Evolutionary conservation across 768 basidiomycete species (phyloP).

Genomic region (Mycena metata): DNA sequence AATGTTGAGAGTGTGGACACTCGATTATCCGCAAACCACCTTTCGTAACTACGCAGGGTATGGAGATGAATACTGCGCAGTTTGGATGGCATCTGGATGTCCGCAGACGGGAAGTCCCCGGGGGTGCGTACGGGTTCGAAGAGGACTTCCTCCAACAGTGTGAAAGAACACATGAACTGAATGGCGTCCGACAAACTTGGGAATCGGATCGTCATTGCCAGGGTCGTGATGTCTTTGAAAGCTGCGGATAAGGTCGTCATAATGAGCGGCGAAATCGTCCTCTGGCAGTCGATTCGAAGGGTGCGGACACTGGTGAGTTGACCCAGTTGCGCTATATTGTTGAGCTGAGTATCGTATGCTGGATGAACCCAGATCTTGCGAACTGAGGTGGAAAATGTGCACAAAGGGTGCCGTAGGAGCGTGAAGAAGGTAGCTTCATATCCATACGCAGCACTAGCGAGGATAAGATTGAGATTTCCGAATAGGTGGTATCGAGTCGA

Average conservation of each 20-base stretch:
- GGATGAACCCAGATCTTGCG: conserved; percentile 34
- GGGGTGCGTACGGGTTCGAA: conserved; percentile 27
- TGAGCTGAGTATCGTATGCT: background rate
- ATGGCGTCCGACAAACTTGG: conserved; percentile 8
- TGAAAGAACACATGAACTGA: conserved; percentile 23
- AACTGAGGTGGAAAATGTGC: conserved; percentile 31
- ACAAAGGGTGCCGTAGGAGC: conserved; percentile 19
- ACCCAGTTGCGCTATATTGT: conserved; percentile 19
- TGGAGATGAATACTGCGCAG: conserved; percentile 19
- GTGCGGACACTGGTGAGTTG: conserved; percentile 21
- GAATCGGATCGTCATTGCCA: conserved; percentile 30
- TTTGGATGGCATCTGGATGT: conserved; percentile 5
- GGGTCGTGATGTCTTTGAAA: conserved; percentile 28
- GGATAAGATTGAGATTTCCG: conserved; percentile 24
- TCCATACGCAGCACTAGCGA: conserved; percentile 14
- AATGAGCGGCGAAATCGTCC: conserved; percentile 16
- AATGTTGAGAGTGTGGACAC: conserved; percentile 8
- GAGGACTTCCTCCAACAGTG: conserved; percentile 20
- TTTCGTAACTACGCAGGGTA: conserved; percentile 28
- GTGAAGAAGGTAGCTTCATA: conserved; percentile 16
- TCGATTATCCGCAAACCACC: conserved; percentile 32
- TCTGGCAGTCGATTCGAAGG: conserved; percentile 29
- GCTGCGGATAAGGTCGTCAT: conserved; percentile 13
- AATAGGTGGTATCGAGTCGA: conserved; percentile 33
- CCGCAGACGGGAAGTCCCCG: conserved; percentile 21